These are phyloP conservation scores for Auriculariales sp. DNA, from an alignment of 768 basidiomycete species.

Conservation along the genomic window DNA sequence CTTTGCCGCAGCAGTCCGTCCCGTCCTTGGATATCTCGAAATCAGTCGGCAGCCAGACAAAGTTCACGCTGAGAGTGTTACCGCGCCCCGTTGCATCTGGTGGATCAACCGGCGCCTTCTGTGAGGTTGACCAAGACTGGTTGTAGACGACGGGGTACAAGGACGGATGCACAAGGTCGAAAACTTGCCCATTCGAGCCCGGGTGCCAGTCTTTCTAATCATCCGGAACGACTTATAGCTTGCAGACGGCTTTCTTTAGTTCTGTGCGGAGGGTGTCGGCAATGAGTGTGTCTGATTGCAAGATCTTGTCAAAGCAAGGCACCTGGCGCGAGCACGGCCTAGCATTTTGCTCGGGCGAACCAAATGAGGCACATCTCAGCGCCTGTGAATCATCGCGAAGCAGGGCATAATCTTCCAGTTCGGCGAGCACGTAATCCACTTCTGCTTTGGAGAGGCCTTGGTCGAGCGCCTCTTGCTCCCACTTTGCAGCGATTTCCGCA, in stretches of 20 bases:
- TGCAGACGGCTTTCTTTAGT: constrained; percentile 14
- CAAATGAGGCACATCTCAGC: constrained; percentile 6
- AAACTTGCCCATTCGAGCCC: constrained; percentile 25
- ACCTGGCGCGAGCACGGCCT: constrained; percentile 4
- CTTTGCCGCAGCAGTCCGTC: too few relatives aligned
- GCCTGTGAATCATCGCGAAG: constrained; percentile 9
- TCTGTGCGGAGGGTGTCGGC: constrained; percentile 11
- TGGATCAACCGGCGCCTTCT: too few relatives aligned
- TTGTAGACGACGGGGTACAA: constrained; percentile 26
- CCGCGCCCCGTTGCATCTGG: too few relatives aligned
- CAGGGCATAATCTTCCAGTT: constrained; percentile 10
- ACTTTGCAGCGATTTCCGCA: background rate
- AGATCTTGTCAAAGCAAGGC: constrained; percentile 12
- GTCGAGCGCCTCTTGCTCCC: background rate
- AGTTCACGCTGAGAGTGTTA: too few relatives aligned
- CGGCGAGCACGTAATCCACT: constrained; percentile 10
- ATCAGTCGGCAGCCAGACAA: too few relatives aligned
- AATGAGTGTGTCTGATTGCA: constrained; percentile 19
- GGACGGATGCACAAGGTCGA: constrained; percentile 29
- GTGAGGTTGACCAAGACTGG: constrained; percentile 10
- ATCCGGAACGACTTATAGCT: constrained; percentile 23
- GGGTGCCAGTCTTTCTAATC: constrained; percentile 32
- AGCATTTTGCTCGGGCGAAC: background rate
- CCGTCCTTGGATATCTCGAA: too few relatives aligned
- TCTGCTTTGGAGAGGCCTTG: constrained; percentile 6